Evolutionary conservation across 2,329 filamentous ascomycete species (phyloP), one percentile per base, ranked within the genome.

Genomic region (Fusarium longipes): DNA sequence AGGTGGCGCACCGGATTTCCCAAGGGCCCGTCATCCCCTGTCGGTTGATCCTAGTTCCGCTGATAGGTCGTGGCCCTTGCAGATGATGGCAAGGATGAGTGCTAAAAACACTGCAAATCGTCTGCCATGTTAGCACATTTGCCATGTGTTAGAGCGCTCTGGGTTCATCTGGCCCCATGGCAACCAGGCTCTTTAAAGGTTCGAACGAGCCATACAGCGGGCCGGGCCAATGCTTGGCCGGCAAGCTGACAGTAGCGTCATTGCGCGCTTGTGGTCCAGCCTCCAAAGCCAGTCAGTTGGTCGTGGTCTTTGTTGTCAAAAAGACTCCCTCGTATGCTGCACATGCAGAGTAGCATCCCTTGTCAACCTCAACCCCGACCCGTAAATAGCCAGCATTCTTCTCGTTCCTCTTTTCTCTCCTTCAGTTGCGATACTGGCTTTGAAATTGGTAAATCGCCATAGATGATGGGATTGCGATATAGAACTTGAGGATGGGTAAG

Each of bases 401-500:
- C 61, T 49, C 30, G 12, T 47, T 40, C 42, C 40, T 53, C 36
- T 60, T 27, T 36, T 60, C 18, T 42, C 27, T 61, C 38, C 35
- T 48, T 20, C 43, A 70, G 68, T 61, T 52, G 53, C 53, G 51
- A 65, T 42, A 40, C 45, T 70, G 47, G 43, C 27, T 42, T 64
- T 53, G 38, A 65, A 48, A 70, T 67, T 55, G 47, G 39, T 45
- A 57, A 63, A 61, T 29, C 57, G 49, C 40, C 50, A 66, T 57
- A 67, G 75, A 77, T 69, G 73, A 77, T 77, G 76, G 73, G 75
- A 73, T 65, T 75, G 64, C 65, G 59, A 57, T 42, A 64, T 62
- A 72, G 69, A 62, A 74, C 71, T 71, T 74, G 69, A 77, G 63
- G 73, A 77, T 77, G 76, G 75, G 76, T 77, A 67, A 77, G 76